Conservation (phyloP, 1,139 yeast genomes). For the Yamadazyma pseudoaaseri region DNA sequence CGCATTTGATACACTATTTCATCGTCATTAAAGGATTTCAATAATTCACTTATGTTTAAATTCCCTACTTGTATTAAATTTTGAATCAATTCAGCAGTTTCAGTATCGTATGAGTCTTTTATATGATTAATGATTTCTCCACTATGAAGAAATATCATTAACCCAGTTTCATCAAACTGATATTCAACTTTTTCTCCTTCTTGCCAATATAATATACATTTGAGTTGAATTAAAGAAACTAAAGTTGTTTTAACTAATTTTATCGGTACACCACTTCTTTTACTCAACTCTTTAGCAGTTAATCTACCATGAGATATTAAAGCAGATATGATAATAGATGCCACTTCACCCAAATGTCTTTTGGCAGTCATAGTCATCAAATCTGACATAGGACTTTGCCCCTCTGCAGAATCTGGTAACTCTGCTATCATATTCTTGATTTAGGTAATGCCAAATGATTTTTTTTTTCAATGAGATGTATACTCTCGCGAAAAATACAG, state of each 20-base stretch:
- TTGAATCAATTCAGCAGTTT: conserved; percentile 68
- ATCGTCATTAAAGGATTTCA: conserved; percentile 37
- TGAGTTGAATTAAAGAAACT: conserved; percentile 65
- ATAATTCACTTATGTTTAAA: conserved; percentile 59
- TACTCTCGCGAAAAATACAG: conserved; percentile 1
- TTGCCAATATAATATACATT: conserved; percentile 56
- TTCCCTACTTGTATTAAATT: conserved; percentile 67
- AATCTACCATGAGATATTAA: conserved; percentile 62
- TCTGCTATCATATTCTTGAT: conserved; percentile 10
- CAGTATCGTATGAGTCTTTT: conserved; percentile 38
- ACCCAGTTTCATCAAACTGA: conserved; percentile 62
- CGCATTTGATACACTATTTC: conserved; percentile 25
- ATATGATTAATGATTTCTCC: conserved; percentile 71
- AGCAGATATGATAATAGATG: conserved; percentile 52
- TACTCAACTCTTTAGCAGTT: conserved; percentile 46
- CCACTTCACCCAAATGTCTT: conserved; percentile 63
- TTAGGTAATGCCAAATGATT: too few relatives aligned
- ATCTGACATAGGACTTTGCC: conserved; percentile 62
- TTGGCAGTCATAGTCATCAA: conserved; percentile 54
- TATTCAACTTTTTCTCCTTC: conserved; percentile 52
- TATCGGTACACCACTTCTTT: conserved; percentile 38
- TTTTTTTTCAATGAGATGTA: conserved; percentile 4
- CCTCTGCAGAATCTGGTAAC: conserved; percentile 26
- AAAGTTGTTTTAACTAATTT: conserved; percentile 53
- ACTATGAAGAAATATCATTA: conserved; percentile 63